A percentile compares a stretch with the other conserved stretches of the same genome.
Conservation (phyloP, 768 basidiomycete species). For the Termitomyces sp. region DNA sequence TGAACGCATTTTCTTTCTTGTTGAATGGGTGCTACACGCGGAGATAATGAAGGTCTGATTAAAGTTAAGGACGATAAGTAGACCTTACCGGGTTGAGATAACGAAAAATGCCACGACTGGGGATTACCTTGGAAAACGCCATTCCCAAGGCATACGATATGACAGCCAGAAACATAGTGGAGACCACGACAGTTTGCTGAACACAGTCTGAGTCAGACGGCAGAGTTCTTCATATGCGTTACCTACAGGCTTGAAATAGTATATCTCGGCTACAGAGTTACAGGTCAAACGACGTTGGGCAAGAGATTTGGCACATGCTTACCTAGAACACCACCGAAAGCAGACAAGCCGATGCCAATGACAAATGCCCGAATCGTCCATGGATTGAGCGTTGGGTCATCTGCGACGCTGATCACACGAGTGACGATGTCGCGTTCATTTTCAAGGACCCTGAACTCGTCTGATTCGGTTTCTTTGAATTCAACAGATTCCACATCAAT, state of each 20-base stretch:
- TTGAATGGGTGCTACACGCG: slow-evolving; percentile 49
- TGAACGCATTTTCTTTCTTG: slow-evolving; percentile 57
- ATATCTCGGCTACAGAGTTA: slow-evolving; percentile 43
- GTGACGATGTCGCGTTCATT: slow-evolving; percentile 46
- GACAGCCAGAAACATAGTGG: slow-evolving; percentile 51
- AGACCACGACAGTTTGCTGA: slow-evolving; percentile 50
- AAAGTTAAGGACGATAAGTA: neutral
- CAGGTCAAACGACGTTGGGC: slow-evolving; percentile 5
- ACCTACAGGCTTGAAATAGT: slow-evolving; percentile 56
- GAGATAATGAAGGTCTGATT: neutral
- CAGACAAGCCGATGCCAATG: slow-evolving; percentile 42
- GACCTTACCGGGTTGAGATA: slow-evolving; percentile 49
- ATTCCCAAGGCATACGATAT: slow-evolving; percentile 48
- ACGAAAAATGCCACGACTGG: slow-evolving; percentile 38
- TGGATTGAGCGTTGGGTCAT: slow-evolving; percentile 41
- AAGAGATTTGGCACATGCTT: slow-evolving; percentile 4
- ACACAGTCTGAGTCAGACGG: neutral
- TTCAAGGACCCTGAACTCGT: slow-evolving; percentile 30
- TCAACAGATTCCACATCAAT: slow-evolving; percentile 30
- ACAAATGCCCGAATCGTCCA: slow-evolving; percentile 46
- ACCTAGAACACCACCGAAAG: slow-evolving; percentile 50
- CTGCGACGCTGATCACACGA: slow-evolving; percentile 39
- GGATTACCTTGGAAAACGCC: slow-evolving; percentile 42
- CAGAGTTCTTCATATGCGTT: neutral
- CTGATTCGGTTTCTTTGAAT: slow-evolving; percentile 17